Percentiles rank a stretch among this genome's conserved stretches.
These are phyloP conservation scores for Daldinia decipiens DNA, from an alignment of 495 filamentous ascomycete genomes.

Conservation along the genomic window DNA sequence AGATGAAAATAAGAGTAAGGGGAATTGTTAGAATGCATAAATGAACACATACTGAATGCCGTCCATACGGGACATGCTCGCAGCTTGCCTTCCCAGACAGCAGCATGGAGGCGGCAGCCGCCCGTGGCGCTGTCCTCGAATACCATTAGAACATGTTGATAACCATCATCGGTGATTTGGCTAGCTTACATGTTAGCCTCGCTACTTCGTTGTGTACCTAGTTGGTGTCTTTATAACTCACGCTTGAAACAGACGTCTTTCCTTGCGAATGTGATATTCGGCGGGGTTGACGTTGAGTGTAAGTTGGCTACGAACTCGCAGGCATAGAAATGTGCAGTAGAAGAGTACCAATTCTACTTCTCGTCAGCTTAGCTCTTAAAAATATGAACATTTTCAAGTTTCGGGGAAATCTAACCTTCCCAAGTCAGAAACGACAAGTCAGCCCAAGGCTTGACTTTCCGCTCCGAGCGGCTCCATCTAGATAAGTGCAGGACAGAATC, in stretches of 20 bases:
- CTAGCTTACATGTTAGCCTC: constrained; percentile 54
- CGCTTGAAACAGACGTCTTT: constrained; percentile 76
- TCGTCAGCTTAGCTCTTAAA: constrained; percentile 26
- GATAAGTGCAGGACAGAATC: constrained; percentile 59
- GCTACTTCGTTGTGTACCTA: neutral
- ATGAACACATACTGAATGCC: constrained; percentile 65
- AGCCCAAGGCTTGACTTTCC: constrained; percentile 61
- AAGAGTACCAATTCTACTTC: constrained; percentile 75
- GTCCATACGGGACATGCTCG: constrained; percentile 75
- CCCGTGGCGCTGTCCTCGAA: constrained; percentile 72
- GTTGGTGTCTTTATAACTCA: constrained; percentile 49
- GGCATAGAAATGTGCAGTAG: constrained; percentile 76
- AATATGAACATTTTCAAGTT: neutral
- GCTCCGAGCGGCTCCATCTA: constrained; percentile 57
- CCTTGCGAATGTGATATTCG: constrained; percentile 70
- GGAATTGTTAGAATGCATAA: neutral
- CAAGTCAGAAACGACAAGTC: constrained; percentile 64
- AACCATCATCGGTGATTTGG: constrained; percentile 75
- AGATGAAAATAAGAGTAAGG: neutral
- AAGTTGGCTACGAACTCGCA: constrained; percentile 73
- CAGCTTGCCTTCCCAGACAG: constrained; percentile 61
- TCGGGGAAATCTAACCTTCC: constrained; percentile 57
- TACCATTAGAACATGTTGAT: constrained; percentile 75
- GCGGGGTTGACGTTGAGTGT: constrained; percentile 61
- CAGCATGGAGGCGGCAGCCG: constrained; percentile 66